Evolutionary conservation across 2,329 filamentous ascomycete genomes (phyloP).

Genomic region (Venturia pyrina): DNA sequence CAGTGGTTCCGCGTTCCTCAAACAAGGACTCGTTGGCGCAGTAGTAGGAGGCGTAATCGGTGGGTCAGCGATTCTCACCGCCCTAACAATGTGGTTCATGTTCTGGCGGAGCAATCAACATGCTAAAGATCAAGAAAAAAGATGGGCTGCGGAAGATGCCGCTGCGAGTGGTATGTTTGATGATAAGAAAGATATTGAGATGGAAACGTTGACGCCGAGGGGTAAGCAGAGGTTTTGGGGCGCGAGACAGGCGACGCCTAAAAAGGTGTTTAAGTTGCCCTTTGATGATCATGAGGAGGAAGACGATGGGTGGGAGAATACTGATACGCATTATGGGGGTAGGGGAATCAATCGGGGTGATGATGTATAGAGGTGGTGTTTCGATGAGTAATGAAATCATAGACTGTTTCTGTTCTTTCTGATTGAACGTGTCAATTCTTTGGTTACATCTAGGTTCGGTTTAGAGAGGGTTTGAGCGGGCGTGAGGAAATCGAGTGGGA

Average conservation of each 20-base stretch:
- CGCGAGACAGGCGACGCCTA: background rate
- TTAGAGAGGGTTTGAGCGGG: too few relatives aligned
- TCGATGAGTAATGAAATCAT: background rate
- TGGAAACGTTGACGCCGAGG: constrained; percentile 5
- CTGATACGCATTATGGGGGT: background rate
- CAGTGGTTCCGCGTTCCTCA: constrained; percentile 21
- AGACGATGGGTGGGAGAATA: background rate
- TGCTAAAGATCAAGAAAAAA: constrained; percentile 1
- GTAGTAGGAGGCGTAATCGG: constrained; percentile 29
- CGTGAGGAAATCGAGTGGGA: too few relatives aligned
- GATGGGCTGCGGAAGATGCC: constrained; percentile 1
- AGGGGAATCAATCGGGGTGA: background rate
- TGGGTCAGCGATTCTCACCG: constrained; percentile 21
- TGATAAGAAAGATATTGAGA: constrained; percentile 3
- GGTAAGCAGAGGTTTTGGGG: background rate
- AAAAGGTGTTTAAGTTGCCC: background rate
- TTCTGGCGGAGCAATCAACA: background rate
- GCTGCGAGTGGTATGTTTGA: background rate
- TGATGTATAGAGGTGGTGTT: background rate
- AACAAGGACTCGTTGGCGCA: constrained; percentile 28
- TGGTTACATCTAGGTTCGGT: too few relatives aligned
- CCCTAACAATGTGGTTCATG: background rate
- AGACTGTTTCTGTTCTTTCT: too few relatives aligned
- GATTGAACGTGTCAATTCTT: too few relatives aligned
- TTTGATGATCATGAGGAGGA: background rate